phyloP scores from a whole-genome alignment of 257 asterid species.

The Capsicum pubescens region DNA sequence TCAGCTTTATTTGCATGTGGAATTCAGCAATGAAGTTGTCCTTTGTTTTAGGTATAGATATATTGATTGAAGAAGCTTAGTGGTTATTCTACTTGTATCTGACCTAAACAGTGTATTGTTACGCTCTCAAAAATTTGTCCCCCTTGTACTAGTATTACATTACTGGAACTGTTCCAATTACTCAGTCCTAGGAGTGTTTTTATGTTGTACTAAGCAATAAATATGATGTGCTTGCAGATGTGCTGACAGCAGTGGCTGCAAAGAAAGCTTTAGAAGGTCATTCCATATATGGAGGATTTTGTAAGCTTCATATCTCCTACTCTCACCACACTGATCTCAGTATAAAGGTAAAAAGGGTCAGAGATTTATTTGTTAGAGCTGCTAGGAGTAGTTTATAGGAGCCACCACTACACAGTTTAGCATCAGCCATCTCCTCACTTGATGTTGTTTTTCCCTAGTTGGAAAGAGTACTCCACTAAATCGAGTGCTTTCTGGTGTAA shows the following conservation, averaged over 20 bases:
- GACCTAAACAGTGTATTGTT: not conserved
- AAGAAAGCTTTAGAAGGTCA: constrained; percentile 98
- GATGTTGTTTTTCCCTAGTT: not conserved
- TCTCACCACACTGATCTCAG: constrained; percentile 99
- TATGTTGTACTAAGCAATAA: not conserved
- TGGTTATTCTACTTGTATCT: not conserved
- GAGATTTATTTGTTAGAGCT: constrained; percentile 3
- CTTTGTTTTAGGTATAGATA: constrained; percentile 20
- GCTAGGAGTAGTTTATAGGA: not conserved
- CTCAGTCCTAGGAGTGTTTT: not conserved
- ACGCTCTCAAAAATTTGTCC: not conserved
- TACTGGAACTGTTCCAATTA: not conserved
- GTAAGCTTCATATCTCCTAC: constrained; percentile 96
- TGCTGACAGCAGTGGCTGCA: constrained; percentile 92
- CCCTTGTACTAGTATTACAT: not conserved
- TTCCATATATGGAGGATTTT: constrained; percentile 96
- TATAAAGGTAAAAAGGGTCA: constrained; percentile 62
- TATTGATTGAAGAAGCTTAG: constrained; percentile 13
- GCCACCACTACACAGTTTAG: not conserved
- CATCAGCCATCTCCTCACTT: not conserved
- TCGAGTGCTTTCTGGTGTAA: not conserved
- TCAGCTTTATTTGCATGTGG: not conserved
- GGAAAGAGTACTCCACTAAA: constrained; percentile 11
- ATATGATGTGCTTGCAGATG: constrained; percentile 62
- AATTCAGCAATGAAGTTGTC: constrained; percentile 1